A percentile compares a stretch with the other conserved stretches of the same genome.
Evolutionary conservation across 208 protist species (phyloP).

Genomic region (Hexamita inflata): DNA sequence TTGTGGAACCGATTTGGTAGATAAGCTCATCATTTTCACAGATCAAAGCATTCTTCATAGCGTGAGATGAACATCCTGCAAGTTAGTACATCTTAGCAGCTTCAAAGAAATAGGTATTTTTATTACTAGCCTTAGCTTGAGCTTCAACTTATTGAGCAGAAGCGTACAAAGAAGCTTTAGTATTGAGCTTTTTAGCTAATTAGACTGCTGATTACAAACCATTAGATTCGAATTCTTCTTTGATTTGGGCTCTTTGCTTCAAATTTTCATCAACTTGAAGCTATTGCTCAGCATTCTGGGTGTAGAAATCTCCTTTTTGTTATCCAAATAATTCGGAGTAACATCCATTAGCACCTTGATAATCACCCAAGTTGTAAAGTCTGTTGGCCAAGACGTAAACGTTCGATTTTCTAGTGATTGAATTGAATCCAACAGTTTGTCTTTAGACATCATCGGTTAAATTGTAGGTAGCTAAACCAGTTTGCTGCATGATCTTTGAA

Average conservation of each 20-base stretch:
- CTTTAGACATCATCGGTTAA: background rate
- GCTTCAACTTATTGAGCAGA: background rate
- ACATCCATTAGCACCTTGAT: background rate
- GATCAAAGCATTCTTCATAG: background rate
- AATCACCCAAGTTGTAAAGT: background rate
- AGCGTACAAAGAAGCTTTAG: background rate
- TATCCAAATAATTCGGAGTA: background rate
- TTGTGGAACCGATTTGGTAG: background rate
- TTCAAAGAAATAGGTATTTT: background rate
- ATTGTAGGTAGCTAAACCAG: background rate
- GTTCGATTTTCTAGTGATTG: background rate
- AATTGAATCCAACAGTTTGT: background rate
- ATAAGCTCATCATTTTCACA: constrained; percentile 17
- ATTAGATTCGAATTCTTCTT: background rate
- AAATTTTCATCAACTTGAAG: background rate
- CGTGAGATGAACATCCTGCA: background rate
- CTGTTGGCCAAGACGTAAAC: background rate
- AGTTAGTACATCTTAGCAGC: background rate
- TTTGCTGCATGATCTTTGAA: background rate
- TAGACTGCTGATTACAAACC: background rate
- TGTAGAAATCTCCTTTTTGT: background rate
- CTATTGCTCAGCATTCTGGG: background rate
- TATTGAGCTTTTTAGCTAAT: background rate
- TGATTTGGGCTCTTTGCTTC: background rate
- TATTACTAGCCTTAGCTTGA: background rate